A percentile compares a stretch with the other conserved stretches of the same genome.
phyloP scores from a whole-genome alignment of 2,329 filamentous ascomycete species.

The Escovopsis sp. region DNA sequence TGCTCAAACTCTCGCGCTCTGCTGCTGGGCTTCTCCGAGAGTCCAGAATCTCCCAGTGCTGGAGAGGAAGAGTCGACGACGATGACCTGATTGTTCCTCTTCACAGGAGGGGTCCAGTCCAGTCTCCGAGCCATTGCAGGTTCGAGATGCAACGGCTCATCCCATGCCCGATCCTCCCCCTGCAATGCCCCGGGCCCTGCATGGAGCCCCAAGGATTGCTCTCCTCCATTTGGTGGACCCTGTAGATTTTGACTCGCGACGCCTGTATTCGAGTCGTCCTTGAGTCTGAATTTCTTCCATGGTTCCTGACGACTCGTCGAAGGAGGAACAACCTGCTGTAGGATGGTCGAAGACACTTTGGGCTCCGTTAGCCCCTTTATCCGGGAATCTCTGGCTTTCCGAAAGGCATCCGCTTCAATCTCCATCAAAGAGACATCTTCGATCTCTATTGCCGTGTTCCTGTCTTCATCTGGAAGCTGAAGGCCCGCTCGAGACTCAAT shows the following conservation, averaged over 20 bases:
- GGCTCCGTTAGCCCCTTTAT: no score
- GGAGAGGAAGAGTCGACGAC: conserved; percentile 18
- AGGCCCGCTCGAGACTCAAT: background rate
- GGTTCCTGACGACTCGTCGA: conserved; percentile 13
- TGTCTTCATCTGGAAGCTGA: background rate
- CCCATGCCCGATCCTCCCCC: conserved; percentile 10
- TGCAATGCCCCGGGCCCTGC: conserved; percentile 3
- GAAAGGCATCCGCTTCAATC: conserved; percentile 6
- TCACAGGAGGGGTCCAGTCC: conserved; percentile 53
- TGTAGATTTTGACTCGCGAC: background rate
- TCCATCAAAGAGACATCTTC: conserved; percentile 9
- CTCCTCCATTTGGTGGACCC: background rate
- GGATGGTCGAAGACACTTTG: no score
- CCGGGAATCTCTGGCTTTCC: conserved; percentile 7
- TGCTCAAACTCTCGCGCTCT: conserved; percentile 24
- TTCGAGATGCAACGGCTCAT: conserved; percentile 24
- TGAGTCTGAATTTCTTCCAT: conserved; percentile 22
- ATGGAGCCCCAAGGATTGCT: conserved; percentile 6
- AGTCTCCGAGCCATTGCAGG: conserved; percentile 38
- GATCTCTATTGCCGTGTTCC: conserved; percentile 5
- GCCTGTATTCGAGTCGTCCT: background rate
- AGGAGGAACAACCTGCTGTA: conserved; percentile 3
- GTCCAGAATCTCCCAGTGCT: conserved; percentile 4
- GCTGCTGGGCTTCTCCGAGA: conserved; percentile 4
- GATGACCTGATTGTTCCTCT: conserved; percentile 18